These are phyloP conservation scores for Saccharomycopsis hybrid DNA, from an alignment of 1,139 yeast genomes.

Conservation along the genomic window DNA sequence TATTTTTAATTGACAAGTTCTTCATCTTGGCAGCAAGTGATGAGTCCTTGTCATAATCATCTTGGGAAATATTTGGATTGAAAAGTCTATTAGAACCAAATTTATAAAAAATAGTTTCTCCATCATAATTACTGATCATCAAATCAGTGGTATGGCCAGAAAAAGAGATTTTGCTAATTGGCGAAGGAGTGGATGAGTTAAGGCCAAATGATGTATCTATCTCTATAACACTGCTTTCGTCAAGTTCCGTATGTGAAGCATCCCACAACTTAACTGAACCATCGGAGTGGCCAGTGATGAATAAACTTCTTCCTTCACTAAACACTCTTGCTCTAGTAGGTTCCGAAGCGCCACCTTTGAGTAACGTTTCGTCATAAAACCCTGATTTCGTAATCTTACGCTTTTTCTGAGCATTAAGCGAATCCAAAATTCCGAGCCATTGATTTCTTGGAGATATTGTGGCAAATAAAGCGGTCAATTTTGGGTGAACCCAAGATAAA, in stretches of 20 bases:
- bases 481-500: conserved; percentile 71
- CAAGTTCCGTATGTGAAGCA: conserved; percentile 70
- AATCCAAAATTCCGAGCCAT: conserved; percentile 70
- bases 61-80: conserved; percentile 30
- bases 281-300: conserved; percentile 75
- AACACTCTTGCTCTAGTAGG: conserved; percentile 47
- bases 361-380: conserved; percentile 31
- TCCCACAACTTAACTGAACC: conserved; percentile 80
- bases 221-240: conserved; percentile 54
- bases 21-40: conserved; percentile 23
- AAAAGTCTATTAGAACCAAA: conserved; percentile 52
- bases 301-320: conserved; percentile 50
- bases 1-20: background rate
- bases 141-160: conserved; percentile 76
- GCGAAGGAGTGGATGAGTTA: conserved; percentile 34
- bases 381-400: conserved; percentile 23
- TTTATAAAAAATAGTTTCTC: conserved; percentile 71
- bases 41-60: conserved; percentile 24
- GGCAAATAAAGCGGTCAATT: conserved; percentile 23
- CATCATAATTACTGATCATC: conserved; percentile 59
- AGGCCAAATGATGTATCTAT: conserved; percentile 45
- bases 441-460: conserved; percentile 54
- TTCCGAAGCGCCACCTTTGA: conserved; percentile 76
- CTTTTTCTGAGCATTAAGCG: conserved; percentile 32
- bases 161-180: conserved; percentile 57